A percentile compares a stretch with the other conserved stretches of the same genome.
Evolutionary conservation across 176 grass and related monocot species (phyloP).

Genomic region (Luzula sylvatica): DNA sequence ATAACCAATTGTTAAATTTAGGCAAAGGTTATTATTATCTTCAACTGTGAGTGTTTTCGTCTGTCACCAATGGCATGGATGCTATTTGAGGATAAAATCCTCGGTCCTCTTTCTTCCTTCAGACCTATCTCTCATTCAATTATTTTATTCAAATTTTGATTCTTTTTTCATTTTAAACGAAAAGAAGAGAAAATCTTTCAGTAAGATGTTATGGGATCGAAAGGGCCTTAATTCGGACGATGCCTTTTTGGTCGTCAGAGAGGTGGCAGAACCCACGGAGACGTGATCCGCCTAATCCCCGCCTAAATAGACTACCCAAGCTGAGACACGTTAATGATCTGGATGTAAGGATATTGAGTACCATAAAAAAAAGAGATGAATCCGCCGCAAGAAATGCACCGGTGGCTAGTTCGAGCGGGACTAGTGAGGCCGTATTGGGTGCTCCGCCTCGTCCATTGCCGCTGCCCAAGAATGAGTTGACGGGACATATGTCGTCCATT

Average conservation of each 20-base stretch:
- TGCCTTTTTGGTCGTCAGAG: slow-evolving; percentile 2
- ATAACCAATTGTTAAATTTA: too few relatives aligned
- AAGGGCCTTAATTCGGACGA: too few relatives aligned
- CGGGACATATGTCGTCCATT: slow-evolving; percentile 30
- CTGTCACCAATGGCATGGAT: too few relatives aligned
- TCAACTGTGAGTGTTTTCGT: too few relatives aligned
- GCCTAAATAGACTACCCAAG: slow-evolving; percentile 43
- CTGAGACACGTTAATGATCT: slow-evolving; percentile 40
- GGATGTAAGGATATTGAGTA: slow-evolving; percentile 35
- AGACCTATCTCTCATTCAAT: too few relatives aligned
- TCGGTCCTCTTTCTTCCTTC: too few relatives aligned
- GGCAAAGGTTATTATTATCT: too few relatives aligned
- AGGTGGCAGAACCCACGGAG: slow-evolving; percentile 1
- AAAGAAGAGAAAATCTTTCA: too few relatives aligned
- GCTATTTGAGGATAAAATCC: too few relatives aligned
- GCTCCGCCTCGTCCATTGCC: slow-evolving; percentile 45
- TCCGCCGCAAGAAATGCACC: slow-evolving; percentile 3
- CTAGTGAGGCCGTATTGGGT: slow-evolving; percentile 16
- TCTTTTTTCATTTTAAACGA: too few relatives aligned
- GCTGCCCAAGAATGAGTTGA: slow-evolving; percentile 26
- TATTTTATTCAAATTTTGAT: too few relatives aligned
- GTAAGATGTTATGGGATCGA: too few relatives aligned
- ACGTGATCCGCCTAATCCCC: slow-evolving; percentile 32
- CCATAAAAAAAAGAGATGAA: slow-evolving; percentile 20
- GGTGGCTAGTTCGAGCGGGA: neutral